These are phyloP conservation scores for Phytophthora colocasiae DNA, from an alignment of 352 stramenopile genomes.

Conservation along the genomic window DNA sequence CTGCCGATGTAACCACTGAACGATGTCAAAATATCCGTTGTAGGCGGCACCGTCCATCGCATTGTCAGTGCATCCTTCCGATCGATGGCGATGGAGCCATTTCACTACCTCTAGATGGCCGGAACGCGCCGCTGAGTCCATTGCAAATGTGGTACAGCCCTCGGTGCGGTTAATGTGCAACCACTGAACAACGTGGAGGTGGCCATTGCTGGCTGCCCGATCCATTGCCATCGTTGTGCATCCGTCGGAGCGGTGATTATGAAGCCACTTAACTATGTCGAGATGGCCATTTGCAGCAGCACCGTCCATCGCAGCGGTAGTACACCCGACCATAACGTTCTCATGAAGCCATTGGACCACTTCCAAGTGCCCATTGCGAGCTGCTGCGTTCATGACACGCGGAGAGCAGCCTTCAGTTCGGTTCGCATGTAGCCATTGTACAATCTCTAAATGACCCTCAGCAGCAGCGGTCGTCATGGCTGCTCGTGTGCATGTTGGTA, in stretches of 20 bases:
- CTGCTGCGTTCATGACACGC: constrained; percentile 6
- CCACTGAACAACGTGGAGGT: constrained; percentile 8
- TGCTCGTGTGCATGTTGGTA: constrained; percentile 4
- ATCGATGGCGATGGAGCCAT: neutral
- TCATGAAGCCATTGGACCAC: constrained; percentile 3
- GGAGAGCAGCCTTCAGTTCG: constrained; percentile 1
- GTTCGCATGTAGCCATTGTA: constrained; percentile 11
- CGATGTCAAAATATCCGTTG: constrained; percentile 9
- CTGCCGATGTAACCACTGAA: constrained; percentile 1
- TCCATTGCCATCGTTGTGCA: constrained; percentile 10
- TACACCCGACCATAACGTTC: constrained; percentile 7
- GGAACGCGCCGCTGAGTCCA: constrained; percentile 1
- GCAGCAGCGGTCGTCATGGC: constrained; percentile 7
- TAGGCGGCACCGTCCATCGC: constrained; percentile 3
- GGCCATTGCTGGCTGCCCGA: neutral
- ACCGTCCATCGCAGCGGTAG: constrained; percentile 2
- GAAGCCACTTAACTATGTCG: constrained; percentile 13
- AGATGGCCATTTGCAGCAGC: constrained; percentile 7
- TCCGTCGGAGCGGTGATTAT: neutral
- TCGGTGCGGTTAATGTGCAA: constrained; percentile 1
- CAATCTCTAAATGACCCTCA: constrained; percentile 7
- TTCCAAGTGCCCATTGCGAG: constrained; percentile 3
- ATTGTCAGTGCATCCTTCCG: neutral
- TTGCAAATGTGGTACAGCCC: constrained; percentile 1
- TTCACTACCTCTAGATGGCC: constrained; percentile 4